A percentile compares a stretch with the other conserved stretches of the same genome.
Conservation (phyloP, 208 protist genomes). For the Trypanosoma grayi region DNA sequence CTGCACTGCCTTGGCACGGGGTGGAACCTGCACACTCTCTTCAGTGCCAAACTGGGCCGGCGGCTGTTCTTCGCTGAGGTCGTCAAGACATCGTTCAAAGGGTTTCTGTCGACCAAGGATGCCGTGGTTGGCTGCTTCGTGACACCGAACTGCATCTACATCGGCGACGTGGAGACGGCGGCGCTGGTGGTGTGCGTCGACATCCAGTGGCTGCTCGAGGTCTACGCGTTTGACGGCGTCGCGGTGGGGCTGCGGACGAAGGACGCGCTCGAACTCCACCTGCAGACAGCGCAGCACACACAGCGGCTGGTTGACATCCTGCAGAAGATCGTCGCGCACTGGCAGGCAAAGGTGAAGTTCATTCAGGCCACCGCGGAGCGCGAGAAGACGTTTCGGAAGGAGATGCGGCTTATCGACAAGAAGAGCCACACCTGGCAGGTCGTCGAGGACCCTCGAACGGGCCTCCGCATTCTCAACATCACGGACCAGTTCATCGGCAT, state of each 20-base stretch:
- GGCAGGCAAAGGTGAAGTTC: conserved; percentile 2
- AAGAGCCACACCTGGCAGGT: conserved; percentile 12
- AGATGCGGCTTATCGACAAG: conserved; percentile 19
- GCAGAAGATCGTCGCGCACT: conserved; percentile 10
- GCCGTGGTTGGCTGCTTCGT: conserved; percentile 21
- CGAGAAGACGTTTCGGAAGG: conserved; percentile 10
- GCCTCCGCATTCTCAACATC: conserved; percentile 19
- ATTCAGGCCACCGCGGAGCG: neutral
- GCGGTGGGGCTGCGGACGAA: conserved; percentile 7
- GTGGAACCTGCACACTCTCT: conserved; percentile 14
- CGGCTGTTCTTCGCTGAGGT: conserved; percentile 21
- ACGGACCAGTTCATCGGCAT: neutral
- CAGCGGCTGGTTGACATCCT: conserved; percentile 16
- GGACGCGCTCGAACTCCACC: conserved; percentile 6
- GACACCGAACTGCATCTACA: conserved; percentile 25
- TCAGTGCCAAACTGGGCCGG: conserved; percentile 16
- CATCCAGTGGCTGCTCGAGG: conserved; percentile 15
- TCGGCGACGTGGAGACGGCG: conserved; percentile 21
- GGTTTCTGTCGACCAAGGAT: conserved; percentile 21
- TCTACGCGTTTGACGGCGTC: conserved; percentile 9
- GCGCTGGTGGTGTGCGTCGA: conserved; percentile 16
- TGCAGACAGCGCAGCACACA: conserved; percentile 9
- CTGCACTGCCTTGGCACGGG: conserved; percentile 4
- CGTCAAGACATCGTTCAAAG: conserved; percentile 20
- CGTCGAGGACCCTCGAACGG: conserved; percentile 26